Base-by-base conservation (phyloP, 352 stramenopile genomes). In the Pythium volutum region DNA sequence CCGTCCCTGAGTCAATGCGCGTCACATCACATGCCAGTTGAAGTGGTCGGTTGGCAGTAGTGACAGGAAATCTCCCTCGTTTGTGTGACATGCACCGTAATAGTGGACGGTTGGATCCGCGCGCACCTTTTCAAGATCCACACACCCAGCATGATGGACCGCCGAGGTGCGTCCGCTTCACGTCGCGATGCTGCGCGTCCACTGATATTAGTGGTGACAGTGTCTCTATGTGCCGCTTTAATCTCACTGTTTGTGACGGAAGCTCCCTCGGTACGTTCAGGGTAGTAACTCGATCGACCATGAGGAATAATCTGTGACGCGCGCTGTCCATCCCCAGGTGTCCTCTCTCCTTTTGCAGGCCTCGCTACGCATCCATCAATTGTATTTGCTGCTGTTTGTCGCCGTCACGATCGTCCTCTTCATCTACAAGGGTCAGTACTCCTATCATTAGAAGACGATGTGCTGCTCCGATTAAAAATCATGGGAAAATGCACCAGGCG, bases 331-430 rank as follows among this genome's bases (percentile, higher is more conserved):
- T 36, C 4, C 5, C 4, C 26, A 88, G 73, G 55, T 88, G 31
- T 71, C 72, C 2, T 82, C 75, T 8, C 59, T 92, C 43, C 62
- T 75, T 12, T 64, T 90, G 60, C 81, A 95, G 63, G 60, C 86
- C n/a, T 75, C 87, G 16, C 77, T 95, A n/a, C 81, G 66, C 27
- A 62, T 77, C 14, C 86, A 93, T 54, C 71, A 88, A 33, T 79
- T 76, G 64, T 92, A 85, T 58, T 75, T 89, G 22, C 69, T 83
- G 23, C 64, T 66, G 41, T 95, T 91, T 57, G 62, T 87, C 20
- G n/a, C 59, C 12, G 26, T 79, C 23, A 77, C 77, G 5, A 48
- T 81, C 16, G 70, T 56, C 26, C 65, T 87, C 18, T 93, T 92
- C 53, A 62, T 70, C 33, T 95, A 95, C 74, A 95, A 95, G 78